Evolutionary conservation across 1,284 basidiomycete genomes (phyloP), one percentile per base, ranked within the genome.

Genomic region (Xerocomus minutiporus): DNA sequence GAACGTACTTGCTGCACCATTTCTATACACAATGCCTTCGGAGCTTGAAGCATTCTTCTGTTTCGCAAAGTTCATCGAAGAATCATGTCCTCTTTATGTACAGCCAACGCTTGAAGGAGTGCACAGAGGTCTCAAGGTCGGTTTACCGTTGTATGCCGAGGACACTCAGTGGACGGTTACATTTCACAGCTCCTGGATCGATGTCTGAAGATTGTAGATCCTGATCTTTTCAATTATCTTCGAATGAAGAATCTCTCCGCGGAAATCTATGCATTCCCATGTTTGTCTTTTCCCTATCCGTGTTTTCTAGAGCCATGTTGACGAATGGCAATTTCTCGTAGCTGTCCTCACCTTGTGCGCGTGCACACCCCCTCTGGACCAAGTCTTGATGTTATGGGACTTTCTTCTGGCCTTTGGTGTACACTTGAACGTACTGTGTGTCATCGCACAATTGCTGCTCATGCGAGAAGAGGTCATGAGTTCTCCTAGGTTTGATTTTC

Each of bases 1-100:
- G 94, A 99, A 99, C 69, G 96, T 98, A 36, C 82, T 99, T 31
- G 93, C 94, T 15, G 96, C 96, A 1, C 96, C 96, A 0, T 98
- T 98, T 70, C 78, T 99, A 39, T 98, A 97, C 68, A 92, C 91
- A 9, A 89, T 97, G 83, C 92, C 93, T 1, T 93, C 91, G 6
- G 93, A 99, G 71, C 73, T 98, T 9, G 96, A 99, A 70, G 96
- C 96, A 0, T 99, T 97, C 71, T 91, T 88, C 55, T 97, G 92
- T 71, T 98, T 98, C 66, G 83, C 91, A 29, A 87, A 87, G 58
- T 97, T 99, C 66, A 97, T 98, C 61, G 94, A 97, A 73, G 82
- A 88, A 54, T 86, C 82, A 12, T 97, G 94, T 71, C 96, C 95
- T 12, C 74, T 94, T 25, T 99, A 98, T 63, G 95, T 98, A 2